Percentiles rank a stretch among this genome's conserved stretches.
Evolutionary conservation across 2,329 filamentous ascomycete species (phyloP).

Genomic region (Alternaria panax): DNA sequence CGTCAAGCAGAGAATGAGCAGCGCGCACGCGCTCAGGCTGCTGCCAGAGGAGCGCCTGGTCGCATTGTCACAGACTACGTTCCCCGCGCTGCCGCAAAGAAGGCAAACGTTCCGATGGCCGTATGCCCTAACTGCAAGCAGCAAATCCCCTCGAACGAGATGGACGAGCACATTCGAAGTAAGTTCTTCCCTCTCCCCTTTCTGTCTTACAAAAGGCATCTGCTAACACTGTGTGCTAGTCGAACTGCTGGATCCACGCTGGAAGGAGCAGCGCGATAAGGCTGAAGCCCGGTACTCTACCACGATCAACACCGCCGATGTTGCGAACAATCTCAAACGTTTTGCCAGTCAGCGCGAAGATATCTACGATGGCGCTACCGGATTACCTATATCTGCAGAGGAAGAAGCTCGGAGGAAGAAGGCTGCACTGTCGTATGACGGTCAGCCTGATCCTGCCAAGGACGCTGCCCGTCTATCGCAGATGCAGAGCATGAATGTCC

Average conservation of each 20-base stretch:
- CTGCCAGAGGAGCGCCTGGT: slow-evolving; percentile 71
- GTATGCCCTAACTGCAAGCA: slow-evolving; percentile 94
- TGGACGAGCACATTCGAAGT: slow-evolving; percentile 92
- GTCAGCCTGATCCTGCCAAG: slow-evolving; percentile 64
- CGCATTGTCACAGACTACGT: slow-evolving; percentile 95
- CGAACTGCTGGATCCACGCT: slow-evolving; percentile 89
- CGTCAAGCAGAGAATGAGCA: slow-evolving; percentile 62
- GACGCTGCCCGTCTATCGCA: slow-evolving; percentile 62
- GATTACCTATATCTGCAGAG: slow-evolving; percentile 71
- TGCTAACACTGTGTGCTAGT: slow-evolving; percentile 60
- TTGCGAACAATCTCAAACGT: slow-evolving; percentile 94
- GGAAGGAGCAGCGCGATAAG: slow-evolving; percentile 95
- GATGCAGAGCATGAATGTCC: slow-evolving; percentile 69
- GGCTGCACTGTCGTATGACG: slow-evolving; percentile 73
- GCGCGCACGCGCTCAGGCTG: slow-evolving; percentile 79
- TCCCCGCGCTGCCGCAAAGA: slow-evolving; percentile 78
- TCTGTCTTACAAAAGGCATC: neutral
- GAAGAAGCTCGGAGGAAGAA: slow-evolving; percentile 81
- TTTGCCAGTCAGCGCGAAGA: slow-evolving; percentile 87
- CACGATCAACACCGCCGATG: slow-evolving; percentile 86
- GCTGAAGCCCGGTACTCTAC: slow-evolving; percentile 83
- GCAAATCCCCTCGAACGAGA: slow-evolving; percentile 83
- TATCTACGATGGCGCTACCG: slow-evolving; percentile 79
- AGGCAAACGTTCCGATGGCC: slow-evolving; percentile 70
- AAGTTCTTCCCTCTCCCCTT: slow-evolving; percentile 41